Percentiles rank a stretch among this genome's conserved stretches.
Conservation (phyloP, 108 stramenopile genomes). For the Mediolabrus comicus region DNA sequence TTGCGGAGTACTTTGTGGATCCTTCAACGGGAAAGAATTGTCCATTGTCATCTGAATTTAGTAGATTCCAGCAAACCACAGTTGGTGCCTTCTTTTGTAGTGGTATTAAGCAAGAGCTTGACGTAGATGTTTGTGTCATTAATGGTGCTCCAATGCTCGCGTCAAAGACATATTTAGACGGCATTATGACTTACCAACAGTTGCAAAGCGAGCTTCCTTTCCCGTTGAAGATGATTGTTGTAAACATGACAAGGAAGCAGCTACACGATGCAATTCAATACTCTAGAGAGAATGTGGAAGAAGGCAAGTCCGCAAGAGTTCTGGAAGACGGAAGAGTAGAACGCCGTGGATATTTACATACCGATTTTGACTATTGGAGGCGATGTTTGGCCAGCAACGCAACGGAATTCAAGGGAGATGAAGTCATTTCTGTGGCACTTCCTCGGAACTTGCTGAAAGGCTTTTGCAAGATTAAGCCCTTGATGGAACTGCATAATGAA, state of each 20-base stretch:
- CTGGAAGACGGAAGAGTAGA: conserved; percentile 41
- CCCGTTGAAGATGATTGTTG: conserved; percentile 79
- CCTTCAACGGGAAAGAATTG: conserved; percentile 15
- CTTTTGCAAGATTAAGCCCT: conserved; percentile 76
- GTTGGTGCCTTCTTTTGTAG: conserved; percentile 66
- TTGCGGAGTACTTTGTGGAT: conserved; percentile 24
- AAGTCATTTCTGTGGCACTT: conserved; percentile 58
- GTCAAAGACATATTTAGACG: conserved; percentile 38
- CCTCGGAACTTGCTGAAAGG: conserved; percentile 80
- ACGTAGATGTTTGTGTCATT: conserved; percentile 64
- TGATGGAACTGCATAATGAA: conserved; percentile 61
- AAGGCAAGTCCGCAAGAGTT: conserved; percentile 27
- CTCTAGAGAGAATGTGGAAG: conserved; percentile 60
- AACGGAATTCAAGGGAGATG: conserved; percentile 21
- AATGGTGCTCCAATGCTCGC: conserved; percentile 82
- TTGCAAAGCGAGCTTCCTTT: conserved; percentile 80
- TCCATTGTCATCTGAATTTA: conserved; percentile 54
- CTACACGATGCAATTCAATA: conserved; percentile 63
- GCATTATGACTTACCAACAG: conserved; percentile 63
- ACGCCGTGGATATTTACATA: conserved; percentile 65
- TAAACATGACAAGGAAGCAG: conserved; percentile 58
- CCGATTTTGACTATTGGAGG: conserved; percentile 61
- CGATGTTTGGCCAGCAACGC: background rate
- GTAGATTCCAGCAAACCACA: conserved; percentile 68
- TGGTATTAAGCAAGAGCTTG: conserved; percentile 64